These are phyloP conservation scores for Trypanosoma boissoni DNA, from an alignment of 208 protist species.

Conservation along the genomic window DNA sequence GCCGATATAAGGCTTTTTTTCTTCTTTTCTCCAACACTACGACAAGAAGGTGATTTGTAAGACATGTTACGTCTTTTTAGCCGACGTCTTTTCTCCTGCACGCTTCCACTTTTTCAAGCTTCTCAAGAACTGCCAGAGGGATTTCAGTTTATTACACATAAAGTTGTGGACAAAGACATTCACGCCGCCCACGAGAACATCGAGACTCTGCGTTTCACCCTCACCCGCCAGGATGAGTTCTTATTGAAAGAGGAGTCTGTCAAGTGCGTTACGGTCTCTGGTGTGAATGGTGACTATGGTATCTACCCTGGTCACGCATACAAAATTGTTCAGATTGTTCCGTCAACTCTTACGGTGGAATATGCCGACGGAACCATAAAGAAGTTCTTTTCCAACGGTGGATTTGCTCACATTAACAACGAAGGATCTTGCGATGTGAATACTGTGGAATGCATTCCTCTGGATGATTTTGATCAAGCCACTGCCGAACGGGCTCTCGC, in stretches of 20 bases:
- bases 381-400: slow-evolving; percentile 87
- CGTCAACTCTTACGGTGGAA: slow-evolving; percentile 74
- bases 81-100: slow-evolving; percentile 55
- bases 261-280: slow-evolving; percentile 80
- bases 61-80: slow-evolving; percentile 77
- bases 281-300: slow-evolving; percentile 78
- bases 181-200: slow-evolving; percentile 76
- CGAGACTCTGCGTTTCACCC: slow-evolving; percentile 77
- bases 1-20: too few species aligned
- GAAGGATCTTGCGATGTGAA: slow-evolving; percentile 91
- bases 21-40: slow-evolving; percentile 8
- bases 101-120: slow-evolving; percentile 46
- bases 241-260: slow-evolving; percentile 74
- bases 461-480: slow-evolving; percentile 75
- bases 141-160: slow-evolving; percentile 85
- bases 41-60: slow-evolving; percentile 8
- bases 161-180: slow-evolving; percentile 86
- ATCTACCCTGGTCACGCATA: slow-evolving; percentile 89
- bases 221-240: slow-evolving; percentile 91
- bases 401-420: slow-evolving; percentile 92
- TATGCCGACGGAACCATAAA: slow-evolving; percentile 63
- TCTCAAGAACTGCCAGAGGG: slow-evolving; percentile 65
- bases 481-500: slow-evolving; percentile 80
- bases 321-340: slow-evolving; percentile 78
- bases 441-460: slow-evolving; percentile 83